Conservation (phyloP, 495 filamentous ascomycete genomes). For the Podospora pseudoanserina region DNA sequence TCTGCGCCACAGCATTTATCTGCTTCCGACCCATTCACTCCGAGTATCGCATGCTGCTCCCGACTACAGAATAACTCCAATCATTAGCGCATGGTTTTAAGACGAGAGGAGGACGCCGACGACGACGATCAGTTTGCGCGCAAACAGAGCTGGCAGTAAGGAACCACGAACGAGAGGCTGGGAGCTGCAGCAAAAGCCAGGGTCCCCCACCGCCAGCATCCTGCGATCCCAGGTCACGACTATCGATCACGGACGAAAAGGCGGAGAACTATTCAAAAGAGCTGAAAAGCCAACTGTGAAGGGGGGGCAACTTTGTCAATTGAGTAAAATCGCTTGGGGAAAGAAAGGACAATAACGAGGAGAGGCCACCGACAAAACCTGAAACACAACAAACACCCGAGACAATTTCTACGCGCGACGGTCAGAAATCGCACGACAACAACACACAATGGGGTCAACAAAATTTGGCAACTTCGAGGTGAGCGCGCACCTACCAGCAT, state of each 20-base stretch:
- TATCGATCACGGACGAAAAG: not conserved
- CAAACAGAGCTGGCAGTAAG: not conserved
- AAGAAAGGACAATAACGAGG: not conserved
- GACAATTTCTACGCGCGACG: slow-evolving; percentile 6
- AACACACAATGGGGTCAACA: slow-evolving; percentile 53
- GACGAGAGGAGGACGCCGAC: not conserved
- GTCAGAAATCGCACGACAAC: not conserved
- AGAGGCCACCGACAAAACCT: not conserved
- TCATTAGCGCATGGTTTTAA: not conserved
- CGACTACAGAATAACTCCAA: not conserved
- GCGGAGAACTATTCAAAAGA: not conserved
- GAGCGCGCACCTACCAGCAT: slow-evolving; percentile 37
- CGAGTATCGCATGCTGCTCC: no score
- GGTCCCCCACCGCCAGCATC: not conserved
- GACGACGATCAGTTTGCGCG: not conserved
- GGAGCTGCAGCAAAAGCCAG: not conserved
- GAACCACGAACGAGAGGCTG: not conserved
- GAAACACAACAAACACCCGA: not conserved
- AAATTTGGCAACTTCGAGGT: slow-evolving; percentile 91
- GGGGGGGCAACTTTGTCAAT: not conserved
- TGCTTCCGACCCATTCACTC: not conserved
- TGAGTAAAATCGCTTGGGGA: not conserved
- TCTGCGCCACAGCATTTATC: not conserved
- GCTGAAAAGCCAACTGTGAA: not conserved
- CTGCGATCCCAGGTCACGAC: not conserved